These are phyloP conservation scores for Jaltomata sinuosa DNA, from an alignment of 257 asterid species.

Conservation along the genomic window DNA sequence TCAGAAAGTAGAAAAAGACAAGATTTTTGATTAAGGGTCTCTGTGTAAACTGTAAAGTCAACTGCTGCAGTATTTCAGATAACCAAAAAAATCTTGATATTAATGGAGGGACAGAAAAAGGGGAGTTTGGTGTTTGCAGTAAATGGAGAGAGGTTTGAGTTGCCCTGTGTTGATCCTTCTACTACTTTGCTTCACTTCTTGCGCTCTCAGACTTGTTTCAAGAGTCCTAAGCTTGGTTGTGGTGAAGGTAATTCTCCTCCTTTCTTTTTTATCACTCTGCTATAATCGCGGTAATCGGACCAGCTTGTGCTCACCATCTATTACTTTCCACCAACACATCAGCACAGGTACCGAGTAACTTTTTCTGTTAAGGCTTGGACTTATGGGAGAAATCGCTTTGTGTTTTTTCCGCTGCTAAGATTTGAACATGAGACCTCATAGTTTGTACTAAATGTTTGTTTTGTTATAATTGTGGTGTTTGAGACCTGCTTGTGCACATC, in stretches of 20 bases:
- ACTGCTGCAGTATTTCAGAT: neutral
- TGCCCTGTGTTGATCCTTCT: conserved; percentile 48
- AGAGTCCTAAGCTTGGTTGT: conserved; percentile 73
- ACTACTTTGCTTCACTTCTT: conserved; percentile 66
- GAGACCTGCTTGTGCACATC: too few species aligned
- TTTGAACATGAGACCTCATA: too few species aligned
- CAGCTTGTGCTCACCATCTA: too few species aligned
- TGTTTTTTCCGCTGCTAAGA: too few species aligned
- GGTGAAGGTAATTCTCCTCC: neutral
- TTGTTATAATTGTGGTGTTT: too few species aligned
- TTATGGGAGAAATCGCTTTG: too few species aligned
- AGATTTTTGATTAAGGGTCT: neutral
- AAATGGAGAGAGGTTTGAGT: conserved; percentile 60
- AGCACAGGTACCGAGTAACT: too few species aligned
- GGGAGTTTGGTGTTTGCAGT: conserved; percentile 10
- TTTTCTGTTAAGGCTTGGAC: too few species aligned
- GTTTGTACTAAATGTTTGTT: too few species aligned
- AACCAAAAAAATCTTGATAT: neutral
- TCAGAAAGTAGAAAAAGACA: neutral
- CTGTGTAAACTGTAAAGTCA: neutral
- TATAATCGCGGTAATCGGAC: too few species aligned
- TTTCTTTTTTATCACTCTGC: too few species aligned
- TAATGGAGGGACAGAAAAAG: neutral
- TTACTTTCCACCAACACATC: too few species aligned
- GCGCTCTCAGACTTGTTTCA: conserved; percentile 62